Base-by-base conservation (phyloP, 2,329 filamentous ascomycete genomes). In the Venturia effusa region DNA sequence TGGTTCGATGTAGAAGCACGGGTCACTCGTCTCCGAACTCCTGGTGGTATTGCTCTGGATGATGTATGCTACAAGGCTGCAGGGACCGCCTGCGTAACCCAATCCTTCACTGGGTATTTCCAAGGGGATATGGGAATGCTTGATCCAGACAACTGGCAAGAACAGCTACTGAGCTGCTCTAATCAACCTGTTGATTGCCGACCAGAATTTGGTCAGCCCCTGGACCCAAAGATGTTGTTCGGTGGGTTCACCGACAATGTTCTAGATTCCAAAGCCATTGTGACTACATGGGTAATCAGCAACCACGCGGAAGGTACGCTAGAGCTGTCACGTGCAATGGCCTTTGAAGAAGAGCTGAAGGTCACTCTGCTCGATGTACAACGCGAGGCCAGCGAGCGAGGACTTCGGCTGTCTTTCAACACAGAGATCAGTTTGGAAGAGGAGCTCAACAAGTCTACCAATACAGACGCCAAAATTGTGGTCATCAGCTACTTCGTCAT, bases 401-500 rank as follows among this genome's bases (percentile, higher is more conserved):
- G 92, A 0, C 82, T 99, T 11, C 84, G 94, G 24, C 78, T 99
- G 41, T 97, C 92, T 8, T 99, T 97, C 81, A 96, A 87, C 61
- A 96, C 94, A 0, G 94, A 99, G 76, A 90, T 93, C 75, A 97
- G 92, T 74, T 79, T 99, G 66, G 93, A 97, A 73, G 84, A 97
- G 73, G 94, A 99, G 72, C 81, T 99, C 65, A 99, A 97, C 79
- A 96, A 97, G 77, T 96, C 92, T 43, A 97, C 92, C 61, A 99
- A 99, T 75, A 97, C 94, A 0, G 94, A 99, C 74, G 95, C 93
- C 55, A 97, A 93, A 74, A 99, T 99, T 70, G 86, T 99, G 30
- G 85, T 93, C 63, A 88, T 99, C 76, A 97, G 93, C 80, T 99
- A 99, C 77, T 83, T 97, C 67, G 90, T 97, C 78, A 99, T 99